These are phyloP conservation scores for Citropsis articulata DNA, from an alignment of 345 rosid species.

Conservation along the genomic window DNA sequence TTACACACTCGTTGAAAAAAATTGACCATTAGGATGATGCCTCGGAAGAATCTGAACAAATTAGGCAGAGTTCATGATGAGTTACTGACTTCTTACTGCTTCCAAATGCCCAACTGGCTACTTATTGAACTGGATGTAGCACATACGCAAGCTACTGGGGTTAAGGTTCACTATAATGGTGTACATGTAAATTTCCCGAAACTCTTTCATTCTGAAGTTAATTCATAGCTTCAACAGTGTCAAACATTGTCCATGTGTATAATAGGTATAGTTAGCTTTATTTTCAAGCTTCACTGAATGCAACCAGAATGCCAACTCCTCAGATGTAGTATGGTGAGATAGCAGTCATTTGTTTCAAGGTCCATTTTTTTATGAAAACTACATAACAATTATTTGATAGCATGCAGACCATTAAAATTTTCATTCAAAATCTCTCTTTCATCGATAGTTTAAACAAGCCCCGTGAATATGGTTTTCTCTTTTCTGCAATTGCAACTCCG, in stretches of 20 bases:
- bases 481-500: background rate
- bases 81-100: background rate
- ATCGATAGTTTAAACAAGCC: background rate
- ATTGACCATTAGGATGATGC: background rate
- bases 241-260: no score
- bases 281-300: background rate
- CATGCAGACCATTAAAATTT: background rate
- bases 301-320: background rate
- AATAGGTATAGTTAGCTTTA: background rate
- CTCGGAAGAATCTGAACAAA: background rate
- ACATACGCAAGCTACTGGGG: background rate
- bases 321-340: background rate
- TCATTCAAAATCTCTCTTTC: background rate
- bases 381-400: background rate
- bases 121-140: background rate
- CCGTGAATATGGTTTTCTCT: background rate
- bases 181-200: conserved; percentile 1
- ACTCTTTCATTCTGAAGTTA: background rate
- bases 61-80: background rate
- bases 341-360: background rate
- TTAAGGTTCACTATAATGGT: background rate
- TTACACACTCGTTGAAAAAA: background rate
- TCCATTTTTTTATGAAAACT: background rate
- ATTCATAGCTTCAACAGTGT: background rate
- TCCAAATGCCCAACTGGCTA: background rate